Evolutionary conservation across 495 filamentous ascomycete species (phyloP).

Genomic region (Penicillium cataractarum): DNA sequence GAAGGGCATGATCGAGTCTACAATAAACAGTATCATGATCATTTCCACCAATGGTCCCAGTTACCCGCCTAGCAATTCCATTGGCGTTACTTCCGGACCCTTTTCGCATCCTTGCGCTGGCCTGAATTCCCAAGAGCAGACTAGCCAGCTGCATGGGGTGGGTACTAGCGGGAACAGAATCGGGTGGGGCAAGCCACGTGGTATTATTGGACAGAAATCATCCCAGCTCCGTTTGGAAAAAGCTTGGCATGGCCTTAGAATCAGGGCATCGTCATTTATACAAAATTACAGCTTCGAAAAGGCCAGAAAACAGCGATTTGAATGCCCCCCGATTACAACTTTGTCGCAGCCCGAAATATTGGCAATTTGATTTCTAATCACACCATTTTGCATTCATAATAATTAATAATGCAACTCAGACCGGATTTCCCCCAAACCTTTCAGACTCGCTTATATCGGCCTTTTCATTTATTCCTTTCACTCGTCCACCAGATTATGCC

Average conservation of each 20-base stretch:
- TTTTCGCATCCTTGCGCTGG: no score
- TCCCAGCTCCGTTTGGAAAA: not conserved
- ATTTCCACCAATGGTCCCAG: not conserved
- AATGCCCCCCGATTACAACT: not conserved
- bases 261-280: constrained; percentile 14
- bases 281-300: constrained; percentile 9
- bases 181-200: not conserved
- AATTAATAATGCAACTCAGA: not conserved
- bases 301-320: not conserved
- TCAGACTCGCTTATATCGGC: not conserved
- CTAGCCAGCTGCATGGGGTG: no score
- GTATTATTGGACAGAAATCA: not conserved
- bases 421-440: not conserved
- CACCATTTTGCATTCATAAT: not conserved
- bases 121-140: no score
- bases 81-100: no score
- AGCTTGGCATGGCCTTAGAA: constrained; percentile 10
- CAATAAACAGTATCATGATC: not conserved
- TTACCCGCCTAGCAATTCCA: not conserved
- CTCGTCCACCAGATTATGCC: not conserved
- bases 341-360: not conserved
- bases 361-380: constrained; percentile 1
- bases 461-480: not conserved
- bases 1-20: not conserved
- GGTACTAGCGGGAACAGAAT: not conserved